These are phyloP conservation scores for Neofusicoccum kwambonambiense DNA, from an alignment of 2,329 filamentous ascomycete genomes.

Conservation along the genomic window DNA sequence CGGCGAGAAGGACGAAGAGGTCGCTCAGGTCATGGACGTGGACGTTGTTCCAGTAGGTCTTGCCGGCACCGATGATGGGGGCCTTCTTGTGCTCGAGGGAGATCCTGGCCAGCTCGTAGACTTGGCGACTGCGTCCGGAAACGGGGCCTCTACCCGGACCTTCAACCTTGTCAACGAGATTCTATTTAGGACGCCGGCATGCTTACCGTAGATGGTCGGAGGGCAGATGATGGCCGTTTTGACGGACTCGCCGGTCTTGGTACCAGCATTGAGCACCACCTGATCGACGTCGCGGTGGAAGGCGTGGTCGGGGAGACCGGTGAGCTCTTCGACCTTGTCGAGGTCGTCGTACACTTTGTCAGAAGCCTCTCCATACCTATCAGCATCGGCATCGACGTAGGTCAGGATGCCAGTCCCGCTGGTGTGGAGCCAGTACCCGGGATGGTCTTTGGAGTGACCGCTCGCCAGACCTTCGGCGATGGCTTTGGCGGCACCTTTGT, in stretches of 20 bases:
- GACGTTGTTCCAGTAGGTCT: conserved; percentile 55
- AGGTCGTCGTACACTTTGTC: conserved; percentile 60
- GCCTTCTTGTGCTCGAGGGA: conserved; percentile 54
- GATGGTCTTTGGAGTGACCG: conserved; percentile 37
- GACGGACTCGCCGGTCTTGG: background rate
- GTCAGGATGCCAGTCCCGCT: conserved; percentile 57
- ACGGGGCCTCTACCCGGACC: conserved; percentile 56
- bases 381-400: conserved; percentile 47
- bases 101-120: conserved; percentile 52
- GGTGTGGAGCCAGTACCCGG: conserved; percentile 54
- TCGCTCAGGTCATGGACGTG: conserved; percentile 63
- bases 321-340: conserved; percentile 55
- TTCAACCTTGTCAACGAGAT: conserved; percentile 45
- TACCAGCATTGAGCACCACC: conserved; percentile 55
- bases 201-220: conserved; percentile 61
- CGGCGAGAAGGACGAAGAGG: conserved; percentile 55
- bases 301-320: conserved; percentile 56
- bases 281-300: conserved; percentile 68
- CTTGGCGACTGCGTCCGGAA: conserved; percentile 56
- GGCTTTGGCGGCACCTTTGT: conserved; percentile 37
- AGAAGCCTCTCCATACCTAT: conserved; percentile 46
- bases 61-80: conserved; percentile 56
- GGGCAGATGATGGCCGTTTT: conserved; percentile 58
- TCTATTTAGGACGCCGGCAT: conserved; percentile 48
- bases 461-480: conserved; percentile 52